Base-by-base conservation (phyloP, 352 stramenopile species). In the Halophytophthora polymorphica region DNA sequence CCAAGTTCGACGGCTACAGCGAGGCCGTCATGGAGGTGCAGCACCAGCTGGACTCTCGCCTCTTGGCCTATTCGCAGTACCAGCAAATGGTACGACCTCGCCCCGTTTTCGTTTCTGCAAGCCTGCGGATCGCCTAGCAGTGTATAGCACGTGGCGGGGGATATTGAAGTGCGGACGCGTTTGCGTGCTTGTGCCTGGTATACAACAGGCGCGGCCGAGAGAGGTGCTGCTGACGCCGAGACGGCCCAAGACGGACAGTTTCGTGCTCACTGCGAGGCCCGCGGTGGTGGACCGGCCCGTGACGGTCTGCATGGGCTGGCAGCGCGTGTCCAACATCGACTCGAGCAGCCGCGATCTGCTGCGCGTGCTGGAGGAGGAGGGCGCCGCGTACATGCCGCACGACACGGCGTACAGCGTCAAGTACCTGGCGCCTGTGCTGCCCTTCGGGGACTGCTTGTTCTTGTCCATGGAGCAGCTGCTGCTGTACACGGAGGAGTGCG, bases 341-440 rank as follows among this genome's bases (percentile, higher is more conserved):
- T 78, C 66, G 10, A 84, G 61, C 44, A 91, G 80, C 44, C 84
- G 80, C 14, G 77, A 95, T 29, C 40, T 89, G 19, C 53, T 95
- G 45, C 82, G 80, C 23, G 56, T 88, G 37, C 64, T 95, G 29
- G 84, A 95, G 37, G 84, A 93, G 65, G 79, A 92, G 31, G 84
- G 84, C n/a, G 84, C 90, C 14, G 79, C 78, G 47, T 95, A 95
- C 49, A 71, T 78, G 60, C 80, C 84, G 17, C 84, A 95, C 69
- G 83, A 95, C 60, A 88, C 77, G 17, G 77, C 84, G 15, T 95
- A 95, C 72, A 90, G 80, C 40, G 84, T 95, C 64, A 93, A 95
- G 65, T 95, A 95, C 50, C 58, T 95, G 23, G 82, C 82, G 4
- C 84, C 82, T 0, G 84, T 95, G 15, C 60, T 82, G 15, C 84